Evolutionary conservation across 768 basidiomycete species (phyloP).

Genomic region (Mycena crocata): DNA sequence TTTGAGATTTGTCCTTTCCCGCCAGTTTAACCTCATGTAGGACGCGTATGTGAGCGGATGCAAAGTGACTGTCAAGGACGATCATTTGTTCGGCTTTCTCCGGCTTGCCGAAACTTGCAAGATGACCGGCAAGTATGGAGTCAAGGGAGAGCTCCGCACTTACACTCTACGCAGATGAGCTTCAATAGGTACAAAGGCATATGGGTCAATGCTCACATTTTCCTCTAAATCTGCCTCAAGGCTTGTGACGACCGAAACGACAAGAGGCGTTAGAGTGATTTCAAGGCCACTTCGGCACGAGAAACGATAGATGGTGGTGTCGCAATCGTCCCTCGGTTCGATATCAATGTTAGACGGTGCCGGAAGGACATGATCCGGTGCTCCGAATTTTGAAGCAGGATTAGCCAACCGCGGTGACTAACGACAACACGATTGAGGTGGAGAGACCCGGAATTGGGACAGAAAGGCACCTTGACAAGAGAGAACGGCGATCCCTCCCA

Average conservation of each 20-base stretch:
- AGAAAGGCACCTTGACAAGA: slow-evolving; percentile 53
- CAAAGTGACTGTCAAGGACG: slow-evolving; percentile 56
- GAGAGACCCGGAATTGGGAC: neutral
- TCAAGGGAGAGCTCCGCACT: slow-evolving; percentile 55
- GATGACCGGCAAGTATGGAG: slow-evolving; percentile 54
- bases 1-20: slow-evolving; percentile 45
- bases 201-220: slow-evolving; percentile 50
- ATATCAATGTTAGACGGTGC: slow-evolving; percentile 4
- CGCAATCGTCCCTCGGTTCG: slow-evolving; percentile 35
- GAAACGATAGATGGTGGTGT: slow-evolving; percentile 55
- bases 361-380: slow-evolving; percentile 2
- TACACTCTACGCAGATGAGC: slow-evolving; percentile 42
- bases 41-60: slow-evolving; percentile 52
- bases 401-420: slow-evolving; percentile 39
- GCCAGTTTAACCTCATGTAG: slow-evolving; percentile 59
- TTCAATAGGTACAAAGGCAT: slow-evolving; percentile 1
- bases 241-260: slow-evolving; percentile 54
- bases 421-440: neutral
- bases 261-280: slow-evolving; percentile 67
- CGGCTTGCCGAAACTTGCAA: slow-evolving; percentile 46
- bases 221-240: slow-evolving; percentile 61
- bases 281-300: slow-evolving; percentile 50
- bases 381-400: slow-evolving; percentile 11
- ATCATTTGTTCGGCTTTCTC: slow-evolving; percentile 34
- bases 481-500: slow-evolving; percentile 65